Base-by-base conservation (phyloP, 805 yeast species). In the Saccharomyces kudriavzevii region DNA sequence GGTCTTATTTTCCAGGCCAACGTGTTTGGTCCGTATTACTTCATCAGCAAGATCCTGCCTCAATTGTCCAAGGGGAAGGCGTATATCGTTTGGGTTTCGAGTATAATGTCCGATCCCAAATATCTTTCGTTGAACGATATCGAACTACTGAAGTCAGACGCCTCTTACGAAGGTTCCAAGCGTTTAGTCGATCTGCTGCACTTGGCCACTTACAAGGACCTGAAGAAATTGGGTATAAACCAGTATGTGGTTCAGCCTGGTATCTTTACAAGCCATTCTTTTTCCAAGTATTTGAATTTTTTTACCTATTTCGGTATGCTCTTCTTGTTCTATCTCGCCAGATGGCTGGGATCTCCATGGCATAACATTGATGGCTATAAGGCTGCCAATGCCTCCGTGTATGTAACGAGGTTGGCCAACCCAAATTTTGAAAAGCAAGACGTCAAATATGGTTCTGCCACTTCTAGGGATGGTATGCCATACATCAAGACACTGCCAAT, bases 191-290 rank as follows among this genome's bases (percentile, higher is more conserved):
- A 94, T 68, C 75, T 91, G 52, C 70, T 90, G 45, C 98, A 92
- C 70, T 68, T 80, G 46, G 90, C 87, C 8, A 80, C 90, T 1
- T 87, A 80, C 67, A 66, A 78, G 54, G 59, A 72, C 20, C 71
- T 89, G 63, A 60, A 71, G 29, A 61, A 77, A 11, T 65, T 77
- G 50, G 86, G 84, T 1, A 79, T 92, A 49, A 75, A 73, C 49
- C 90, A 87, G 64, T 90, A 87, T 70, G 72, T 92, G 31, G 83
- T 87, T 4, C 97, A 94, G 56, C 99, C 99, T 0, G 99, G 99
- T 17, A 88, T 94, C 27, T 90, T 94, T 70, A 85, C 85, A 24
- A 85, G 95, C 51, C 84, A 84, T 56, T 85, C 95, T 3, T 89
- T 88, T 61, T 83, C 80, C 69, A 80, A 83, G 60, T 87, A 79